Evolutionary conservation across 305 asterid species (phyloP).

Genomic region (Solanum hybrid): DNA sequence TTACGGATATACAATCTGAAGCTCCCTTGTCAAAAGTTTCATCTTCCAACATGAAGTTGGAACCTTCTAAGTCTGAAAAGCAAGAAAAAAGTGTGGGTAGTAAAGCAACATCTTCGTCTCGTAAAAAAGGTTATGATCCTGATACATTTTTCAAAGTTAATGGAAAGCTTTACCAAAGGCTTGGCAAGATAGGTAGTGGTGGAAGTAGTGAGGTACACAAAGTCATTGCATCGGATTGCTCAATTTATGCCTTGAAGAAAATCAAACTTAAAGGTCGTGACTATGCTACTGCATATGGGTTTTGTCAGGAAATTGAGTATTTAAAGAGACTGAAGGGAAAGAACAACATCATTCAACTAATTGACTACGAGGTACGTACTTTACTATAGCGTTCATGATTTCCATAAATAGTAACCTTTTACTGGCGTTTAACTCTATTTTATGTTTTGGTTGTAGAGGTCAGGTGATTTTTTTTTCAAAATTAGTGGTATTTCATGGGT

Average conservation of each 20-base stretch:
- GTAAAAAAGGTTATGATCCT: constrained; percentile 73
- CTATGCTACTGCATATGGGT: constrained; percentile 90
- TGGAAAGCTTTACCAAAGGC: constrained; percentile 91
- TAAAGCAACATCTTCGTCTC: constrained; percentile 61
- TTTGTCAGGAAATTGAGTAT: constrained; percentile 91
- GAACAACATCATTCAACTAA: constrained; percentile 81
- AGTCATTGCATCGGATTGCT: constrained; percentile 88
- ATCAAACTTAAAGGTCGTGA: constrained; percentile 97
- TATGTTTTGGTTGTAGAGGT: background rate
- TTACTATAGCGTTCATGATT: background rate
- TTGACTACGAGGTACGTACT: constrained; percentile 81
- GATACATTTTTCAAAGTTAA: constrained; percentile 91
- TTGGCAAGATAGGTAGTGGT: constrained; percentile 98
- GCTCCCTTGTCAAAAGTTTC: constrained; percentile 30
- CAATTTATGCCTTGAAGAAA: constrained; percentile 82
- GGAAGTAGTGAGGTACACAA: constrained; percentile 99
- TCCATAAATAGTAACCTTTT: background rate
- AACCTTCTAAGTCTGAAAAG: constrained; percentile 49
- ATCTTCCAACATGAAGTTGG: constrained; percentile 35
- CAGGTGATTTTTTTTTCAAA: background rate
- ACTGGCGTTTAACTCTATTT: background rate
- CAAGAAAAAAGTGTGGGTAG: constrained; percentile 46
- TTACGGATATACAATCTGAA: constrained; percentile 29
- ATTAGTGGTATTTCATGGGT: background rate
- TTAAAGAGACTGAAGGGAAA: constrained; percentile 72